Conservation (phyloP, 257 asterid genomes). For the Jacaranda mimosifolia region DNA sequence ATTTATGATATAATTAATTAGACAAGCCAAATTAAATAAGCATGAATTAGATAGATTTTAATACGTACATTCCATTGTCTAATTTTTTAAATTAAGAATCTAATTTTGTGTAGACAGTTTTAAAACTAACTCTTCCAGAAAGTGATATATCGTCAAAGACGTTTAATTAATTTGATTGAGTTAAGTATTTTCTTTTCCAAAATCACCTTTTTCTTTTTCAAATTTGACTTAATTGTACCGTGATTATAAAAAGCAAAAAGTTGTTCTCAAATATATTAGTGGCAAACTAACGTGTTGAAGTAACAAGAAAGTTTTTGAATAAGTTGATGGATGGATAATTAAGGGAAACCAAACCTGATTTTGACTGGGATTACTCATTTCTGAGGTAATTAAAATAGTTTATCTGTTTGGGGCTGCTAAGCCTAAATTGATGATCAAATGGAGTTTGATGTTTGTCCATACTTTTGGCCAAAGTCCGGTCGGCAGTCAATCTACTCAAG, state of each 20-base stretch:
- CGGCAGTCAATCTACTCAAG: background rate
- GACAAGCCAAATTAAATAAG: too few relatives aligned
- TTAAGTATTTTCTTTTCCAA: background rate
- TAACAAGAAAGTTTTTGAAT: background rate
- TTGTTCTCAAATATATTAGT: background rate
- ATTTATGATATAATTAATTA: too few relatives aligned
- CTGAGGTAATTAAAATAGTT: background rate
- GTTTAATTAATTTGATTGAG: background rate
- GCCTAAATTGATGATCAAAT: background rate
- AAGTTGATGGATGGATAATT: background rate
- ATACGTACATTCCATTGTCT: too few relatives aligned
- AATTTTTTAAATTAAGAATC: too few relatives aligned
- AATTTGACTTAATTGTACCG: background rate
- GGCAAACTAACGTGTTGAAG: background rate
- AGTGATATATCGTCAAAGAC: too few relatives aligned
- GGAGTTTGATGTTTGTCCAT: conserved; percentile 8
- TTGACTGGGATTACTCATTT: background rate
- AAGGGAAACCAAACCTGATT: conserved; percentile 4
- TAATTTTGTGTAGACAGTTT: too few relatives aligned
- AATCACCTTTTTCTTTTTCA: background rate
- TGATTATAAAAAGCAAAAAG: too few relatives aligned
- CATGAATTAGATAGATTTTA: too few relatives aligned
- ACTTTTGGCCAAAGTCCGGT: background rate
- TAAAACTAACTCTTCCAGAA: background rate
- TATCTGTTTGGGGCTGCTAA: conserved; percentile 9